A percentile compares a stretch with the other conserved stretches of the same genome.
phyloP scores from a whole-genome alignment of 2,329 filamentous ascomycete genomes.

The Pyrenophora graminea region DNA sequence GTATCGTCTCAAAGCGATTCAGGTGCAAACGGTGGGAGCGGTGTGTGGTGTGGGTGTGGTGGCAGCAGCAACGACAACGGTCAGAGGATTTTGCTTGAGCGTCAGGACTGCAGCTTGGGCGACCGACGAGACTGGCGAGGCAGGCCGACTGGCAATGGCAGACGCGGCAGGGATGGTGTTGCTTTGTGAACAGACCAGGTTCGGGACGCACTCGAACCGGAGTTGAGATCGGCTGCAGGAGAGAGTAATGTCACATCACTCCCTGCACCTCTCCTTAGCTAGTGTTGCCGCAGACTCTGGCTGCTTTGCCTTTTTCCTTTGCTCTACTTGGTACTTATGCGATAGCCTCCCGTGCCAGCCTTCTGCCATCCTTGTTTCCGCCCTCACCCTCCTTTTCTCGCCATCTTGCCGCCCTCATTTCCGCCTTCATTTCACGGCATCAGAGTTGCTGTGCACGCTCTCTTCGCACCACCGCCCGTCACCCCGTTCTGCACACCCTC shows the following conservation, averaged over 20 bases:
- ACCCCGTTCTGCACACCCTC: constrained; percentile 3
- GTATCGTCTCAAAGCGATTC: constrained; percentile 12
- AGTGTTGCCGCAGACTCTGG: constrained; percentile 11
- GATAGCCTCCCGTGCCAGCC: constrained; percentile 11
- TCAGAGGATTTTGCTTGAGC: too few species aligned
- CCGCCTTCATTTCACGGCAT: background rate
- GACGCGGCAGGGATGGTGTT: constrained; percentile 9
- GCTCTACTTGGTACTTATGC: constrained; percentile 6
- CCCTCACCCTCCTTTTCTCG: constrained; percentile 6
- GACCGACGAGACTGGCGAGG: too few species aligned
- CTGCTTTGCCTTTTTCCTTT: constrained; percentile 5
- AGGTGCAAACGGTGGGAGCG: constrained; percentile 6
- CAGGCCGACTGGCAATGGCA: background rate
- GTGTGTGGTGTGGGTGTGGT: background rate
- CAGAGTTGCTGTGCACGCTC: constrained; percentile 18
- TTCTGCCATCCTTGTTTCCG: constrained; percentile 10
- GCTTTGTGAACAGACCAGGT: constrained; percentile 11
- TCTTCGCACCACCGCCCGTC: constrained; percentile 2
- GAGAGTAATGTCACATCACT: background rate
- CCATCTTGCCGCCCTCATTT: constrained; percentile 6
- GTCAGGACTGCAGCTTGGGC: too few species aligned
- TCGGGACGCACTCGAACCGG: constrained; percentile 12
- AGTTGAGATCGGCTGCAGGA: constrained; percentile 13
- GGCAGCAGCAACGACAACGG: background rate
- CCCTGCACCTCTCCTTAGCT: constrained; percentile 1